Base-by-base conservation (phyloP, 1,284 basidiomycete species). In the Sporisorium exsertum region DNA sequence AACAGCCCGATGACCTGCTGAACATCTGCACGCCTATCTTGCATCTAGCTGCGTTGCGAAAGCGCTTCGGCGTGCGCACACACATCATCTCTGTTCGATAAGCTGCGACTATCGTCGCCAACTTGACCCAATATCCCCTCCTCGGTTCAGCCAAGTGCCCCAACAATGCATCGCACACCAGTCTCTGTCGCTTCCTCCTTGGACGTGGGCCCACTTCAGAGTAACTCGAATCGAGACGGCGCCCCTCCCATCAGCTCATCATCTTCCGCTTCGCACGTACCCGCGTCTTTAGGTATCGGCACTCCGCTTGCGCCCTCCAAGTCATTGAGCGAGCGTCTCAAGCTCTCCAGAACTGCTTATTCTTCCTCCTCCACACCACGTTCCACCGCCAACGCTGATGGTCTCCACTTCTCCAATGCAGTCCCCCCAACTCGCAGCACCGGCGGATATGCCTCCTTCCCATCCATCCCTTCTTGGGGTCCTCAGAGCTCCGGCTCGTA, bases 211-310 rank as follows among this genome's bases (percentile, higher is more conserved):
- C 46, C 43, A 13, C 18, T 63, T 32, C 60, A 63, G 24, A 20
- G 46, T 32, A 33, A 27, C 26, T 40, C 55, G 5, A 51, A 9
- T 22, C 53, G 20, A 16, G 52, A 40, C 27, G 5, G 26, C 4
- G 27, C 66, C 27, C 18, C 40, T 35, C 13, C 42, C 12, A 26
- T 27, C 50, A 52, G 16, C 2, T 24, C 53, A 13, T 35, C 29
- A 8, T 52, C 63, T 0, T 57, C 49, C 47, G 33, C 51, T 33
- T 61, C 69, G 7, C 58, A 65, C 12, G 33, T 76, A 5, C 73
- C 73, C 4, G 73, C 73, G 9, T 68, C 73, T 0, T 56, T 76
- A 15, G 73, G 73, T 45, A 63, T 76, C 24, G 61, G 61, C 58
- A 35, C 61, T 16, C 42, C 64, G 12, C 56, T 43, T 3, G 9